A percentile compares a stretch with the other conserved stretches of the same genome.
These are phyloP conservation scores for Dioscorea alata DNA, from an alignment of 106 monocot species.

Conservation along the genomic window DNA sequence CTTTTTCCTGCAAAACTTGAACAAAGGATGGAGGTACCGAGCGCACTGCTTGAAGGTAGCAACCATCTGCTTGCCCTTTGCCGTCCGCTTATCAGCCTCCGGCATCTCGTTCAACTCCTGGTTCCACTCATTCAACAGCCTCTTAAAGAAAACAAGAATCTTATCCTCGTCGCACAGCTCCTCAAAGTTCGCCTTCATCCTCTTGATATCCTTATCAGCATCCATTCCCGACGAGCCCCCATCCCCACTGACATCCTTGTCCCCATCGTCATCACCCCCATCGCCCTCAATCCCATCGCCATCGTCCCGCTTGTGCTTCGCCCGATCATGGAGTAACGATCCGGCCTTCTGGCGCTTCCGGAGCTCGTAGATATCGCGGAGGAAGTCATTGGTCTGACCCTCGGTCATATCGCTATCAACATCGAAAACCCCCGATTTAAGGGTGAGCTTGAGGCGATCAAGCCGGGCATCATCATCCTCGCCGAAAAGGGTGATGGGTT, in stretches of 20 bases:
- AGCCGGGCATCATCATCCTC: constrained; percentile 89
- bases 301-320: constrained; percentile 42
- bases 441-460: constrained; percentile 65
- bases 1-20: constrained; percentile 98
- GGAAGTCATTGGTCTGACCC: constrained; percentile 95
- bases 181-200: constrained; percentile 75
- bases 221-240: constrained; percentile 53
- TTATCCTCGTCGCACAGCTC: constrained; percentile 95
- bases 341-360: constrained; percentile 87
- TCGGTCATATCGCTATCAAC: constrained; percentile 91
- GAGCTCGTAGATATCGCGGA: constrained; percentile 88
- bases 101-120: constrained; percentile 82
- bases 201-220: constrained; percentile 63
- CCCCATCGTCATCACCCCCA: constrained; percentile 38
- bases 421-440: constrained; percentile 83
- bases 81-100: constrained; percentile 75
- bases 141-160: constrained; percentile 92
- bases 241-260: constrained; percentile 39
- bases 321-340: constrained; percentile 14
- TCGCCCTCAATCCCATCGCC: constrained; percentile 34
- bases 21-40: constrained; percentile 79
- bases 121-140: constrained; percentile 85
- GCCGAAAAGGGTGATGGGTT: constrained; percentile 92
- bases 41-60: constrained; percentile 97
- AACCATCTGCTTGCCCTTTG: constrained; percentile 82